Evolutionary conservation across 164 flowering plant species (phyloP).

Genomic region (Hamamelis virginiana): DNA sequence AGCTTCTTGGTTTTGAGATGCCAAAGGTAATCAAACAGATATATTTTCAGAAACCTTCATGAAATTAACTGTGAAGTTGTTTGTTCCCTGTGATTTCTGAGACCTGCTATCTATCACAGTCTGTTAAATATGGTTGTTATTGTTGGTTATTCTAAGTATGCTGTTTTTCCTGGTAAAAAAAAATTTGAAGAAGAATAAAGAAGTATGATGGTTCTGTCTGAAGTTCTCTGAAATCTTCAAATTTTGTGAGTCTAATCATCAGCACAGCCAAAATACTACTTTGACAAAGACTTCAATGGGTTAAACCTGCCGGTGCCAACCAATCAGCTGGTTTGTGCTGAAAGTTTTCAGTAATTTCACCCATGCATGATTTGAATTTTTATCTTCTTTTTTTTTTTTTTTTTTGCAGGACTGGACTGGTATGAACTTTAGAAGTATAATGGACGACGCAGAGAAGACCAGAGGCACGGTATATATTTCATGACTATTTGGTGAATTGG

Average conservation of each 20-base stretch:
- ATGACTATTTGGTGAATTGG: not conserved
- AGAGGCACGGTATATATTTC: slow-evolving; percentile 64
- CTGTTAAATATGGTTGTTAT: not conserved
- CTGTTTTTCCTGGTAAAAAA: not conserved
- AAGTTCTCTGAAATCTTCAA: not conserved
- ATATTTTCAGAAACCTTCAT: not conserved
- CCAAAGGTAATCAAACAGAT: slow-evolving; percentile 58
- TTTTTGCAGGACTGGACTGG: slow-evolving; percentile 98
- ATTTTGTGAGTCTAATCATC: not conserved
- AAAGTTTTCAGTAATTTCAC: not conserved
- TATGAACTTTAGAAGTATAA: slow-evolving; percentile 68
- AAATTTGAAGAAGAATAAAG: too few species aligned
- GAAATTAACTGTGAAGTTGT: not conserved
- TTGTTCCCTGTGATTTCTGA: not conserved
- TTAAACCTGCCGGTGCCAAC: not conserved
- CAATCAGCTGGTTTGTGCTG: not conserved
- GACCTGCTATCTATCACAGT: not conserved
- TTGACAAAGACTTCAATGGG: not conserved
- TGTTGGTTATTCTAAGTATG: not conserved
- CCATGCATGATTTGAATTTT: slow-evolving; percentile 4
- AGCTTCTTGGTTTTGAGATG: slow-evolving; percentile 91
- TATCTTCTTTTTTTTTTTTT: too few species aligned
- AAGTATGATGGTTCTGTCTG: not conserved
- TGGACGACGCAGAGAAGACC: slow-evolving; percentile 91
- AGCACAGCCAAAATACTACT: not conserved